phyloP scores from a whole-genome alignment of 352 stramenopile species.

The Peronosclerospora sorghi region DNA sequence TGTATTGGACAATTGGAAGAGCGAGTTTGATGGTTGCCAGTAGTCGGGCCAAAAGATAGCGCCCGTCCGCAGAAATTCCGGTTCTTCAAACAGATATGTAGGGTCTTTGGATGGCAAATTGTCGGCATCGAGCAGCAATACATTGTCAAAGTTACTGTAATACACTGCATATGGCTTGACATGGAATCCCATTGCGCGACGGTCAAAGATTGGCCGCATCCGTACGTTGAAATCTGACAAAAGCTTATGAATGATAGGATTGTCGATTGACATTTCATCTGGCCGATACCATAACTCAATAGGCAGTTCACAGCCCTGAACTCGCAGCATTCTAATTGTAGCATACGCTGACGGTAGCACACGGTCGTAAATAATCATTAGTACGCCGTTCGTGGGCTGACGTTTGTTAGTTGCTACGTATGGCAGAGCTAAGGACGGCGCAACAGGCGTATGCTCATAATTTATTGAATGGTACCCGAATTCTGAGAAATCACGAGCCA shows the following conservation, averaged over 20 bases:
- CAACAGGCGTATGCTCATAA: constrained; percentile 61
- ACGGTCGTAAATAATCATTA: constrained; percentile 83
- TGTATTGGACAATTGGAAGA: constrained; percentile 70
- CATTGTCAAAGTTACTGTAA: constrained; percentile 80
- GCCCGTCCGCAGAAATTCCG: constrained; percentile 57
- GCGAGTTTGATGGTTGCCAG: constrained; percentile 70
- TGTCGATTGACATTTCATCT: constrained; percentile 79
- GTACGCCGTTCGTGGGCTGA: constrained; percentile 53
- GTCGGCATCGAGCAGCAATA: constrained; percentile 74
- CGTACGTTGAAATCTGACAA: constrained; percentile 60
- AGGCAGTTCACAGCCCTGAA: constrained; percentile 62
- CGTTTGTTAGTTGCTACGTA: constrained; percentile 30
- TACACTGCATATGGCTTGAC: constrained; percentile 81
- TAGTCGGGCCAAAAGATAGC: constrained; percentile 84
- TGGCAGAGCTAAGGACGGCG: constrained; percentile 53
- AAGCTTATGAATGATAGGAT: constrained; percentile 63
- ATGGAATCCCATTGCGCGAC: constrained; percentile 60
- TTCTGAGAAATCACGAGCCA: constrained; percentile 76
- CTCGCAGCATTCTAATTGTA: constrained; percentile 65
- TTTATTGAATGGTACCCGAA: constrained; percentile 56
- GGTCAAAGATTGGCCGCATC: constrained; percentile 74
- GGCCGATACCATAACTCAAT: constrained; percentile 81
- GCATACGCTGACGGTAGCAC: constrained; percentile 68
- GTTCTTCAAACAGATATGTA: constrained; percentile 75
- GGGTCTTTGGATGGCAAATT: constrained; percentile 74